Evolutionary conservation across 345 rosid species (phyloP).

Genomic region (Camelina sativa): DNA sequence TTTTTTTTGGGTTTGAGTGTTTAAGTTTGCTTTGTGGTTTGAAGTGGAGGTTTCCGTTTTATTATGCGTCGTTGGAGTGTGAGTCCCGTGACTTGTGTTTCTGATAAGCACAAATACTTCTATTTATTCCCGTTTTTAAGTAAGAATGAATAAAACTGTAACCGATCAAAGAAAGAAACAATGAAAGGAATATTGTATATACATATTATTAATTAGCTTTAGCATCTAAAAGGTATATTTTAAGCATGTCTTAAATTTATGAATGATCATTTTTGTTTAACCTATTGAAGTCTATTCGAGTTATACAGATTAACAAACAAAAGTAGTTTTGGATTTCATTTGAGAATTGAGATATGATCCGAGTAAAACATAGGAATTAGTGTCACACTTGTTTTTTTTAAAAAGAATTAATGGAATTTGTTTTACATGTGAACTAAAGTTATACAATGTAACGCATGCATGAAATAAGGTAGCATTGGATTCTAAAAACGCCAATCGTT

Average conservation of each 20-base stretch:
- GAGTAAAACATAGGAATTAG: neutral
- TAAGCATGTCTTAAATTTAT: neutral
- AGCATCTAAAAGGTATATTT: neutral
- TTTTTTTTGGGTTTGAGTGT: neutral
- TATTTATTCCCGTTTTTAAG: neutral
- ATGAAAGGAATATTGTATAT: neutral
- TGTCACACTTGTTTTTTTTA: neutral
- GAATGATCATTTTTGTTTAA: neutral
- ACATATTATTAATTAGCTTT: neutral
- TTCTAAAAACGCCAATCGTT: neutral
- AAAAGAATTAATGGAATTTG: neutral
- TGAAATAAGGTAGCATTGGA: neutral
- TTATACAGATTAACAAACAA: neutral
- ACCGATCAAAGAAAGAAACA: neutral
- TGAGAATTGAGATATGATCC: neutral
- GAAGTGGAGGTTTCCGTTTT: neutral
- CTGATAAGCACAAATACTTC: slow-evolving; percentile 2
- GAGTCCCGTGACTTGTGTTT: slow-evolving; percentile 11
- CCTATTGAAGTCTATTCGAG: neutral
- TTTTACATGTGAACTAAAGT: neutral
- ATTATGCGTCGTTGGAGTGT: neutral
- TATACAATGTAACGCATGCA: neutral
- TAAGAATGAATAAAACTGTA: neutral
- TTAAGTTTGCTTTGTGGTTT: slow-evolving; percentile 18
- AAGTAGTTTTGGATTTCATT: neutral